Evolutionary conservation across 345 rosid genomes (phyloP), one percentile per base, ranked within the genome.

Genomic region (Euphorbia tirucalli): DNA sequence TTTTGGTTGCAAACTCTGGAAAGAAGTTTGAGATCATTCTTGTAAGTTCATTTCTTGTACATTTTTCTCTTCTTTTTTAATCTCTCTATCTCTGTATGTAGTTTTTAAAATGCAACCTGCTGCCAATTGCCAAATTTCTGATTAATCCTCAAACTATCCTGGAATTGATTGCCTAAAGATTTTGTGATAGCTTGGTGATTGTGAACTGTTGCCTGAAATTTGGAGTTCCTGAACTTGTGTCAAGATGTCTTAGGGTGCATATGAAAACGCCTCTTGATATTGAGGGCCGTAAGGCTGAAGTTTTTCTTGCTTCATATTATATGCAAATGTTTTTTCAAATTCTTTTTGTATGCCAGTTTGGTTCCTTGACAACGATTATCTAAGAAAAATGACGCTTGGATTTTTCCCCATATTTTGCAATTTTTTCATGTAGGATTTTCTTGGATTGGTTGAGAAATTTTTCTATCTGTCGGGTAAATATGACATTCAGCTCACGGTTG

Each of bases 391-490:
- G n/a, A 41, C 5, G 9, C 5, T 41, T 7, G 9, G 10, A 41
- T 41, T 41, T 52, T 52, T 18, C 60, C 54, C 65, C 10, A 72
- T 61, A 21, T 30, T 50, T 11, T 49, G 56, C 44, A 57, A 24
- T 27, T 27, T 72, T 74, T 19, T 73, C 58, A 37, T 78, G 80
- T 60, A 96, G 99, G 97, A 93, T 85, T 93, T 96, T 78, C 95
- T 96, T 25, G 90, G 96, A 65, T 79, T 91, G 78, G 97, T 96
- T 61, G 99, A 96, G 80, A 93, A 91, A 83, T 87, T 96, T 61
- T 96, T 79, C 85, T 96, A 96, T 75, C 90, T 93, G 28, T 96
- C 98, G 7, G 97, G 98, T 67, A 86, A 72, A 85, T 96, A 93
- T 61, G 89, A 90, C 73, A 83, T 93, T 63, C 93, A 96, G 83